Percentiles rank a stretch among this genome's conserved stretches.
Conservation (phyloP, 2,329 filamentous ascomycete genomes). For the Daldinia sp. region DNA sequence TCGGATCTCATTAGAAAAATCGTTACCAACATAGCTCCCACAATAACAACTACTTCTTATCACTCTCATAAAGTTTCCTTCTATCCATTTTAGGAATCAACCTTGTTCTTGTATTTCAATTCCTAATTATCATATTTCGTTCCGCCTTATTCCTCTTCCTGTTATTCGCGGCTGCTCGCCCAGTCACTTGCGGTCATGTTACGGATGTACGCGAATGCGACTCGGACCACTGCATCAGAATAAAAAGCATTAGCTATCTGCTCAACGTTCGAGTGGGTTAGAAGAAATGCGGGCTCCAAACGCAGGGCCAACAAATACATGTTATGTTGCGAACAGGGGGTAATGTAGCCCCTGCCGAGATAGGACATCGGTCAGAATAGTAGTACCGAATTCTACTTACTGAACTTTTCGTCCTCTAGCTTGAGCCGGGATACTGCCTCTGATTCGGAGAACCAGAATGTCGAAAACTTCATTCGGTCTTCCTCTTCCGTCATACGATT, state of each 20-base stretch:
- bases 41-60: background rate
- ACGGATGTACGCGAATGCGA: constrained; percentile 41
- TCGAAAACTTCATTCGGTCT: constrained; percentile 44
- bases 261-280: background rate
- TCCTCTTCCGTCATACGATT: constrained; percentile 40
- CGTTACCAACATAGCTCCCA: background rate
- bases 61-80: background rate
- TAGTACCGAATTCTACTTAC: constrained; percentile 33
- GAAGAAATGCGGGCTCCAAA: background rate
- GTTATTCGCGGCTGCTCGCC: constrained; percentile 35
- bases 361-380: background rate
- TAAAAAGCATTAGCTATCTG: constrained; percentile 15
- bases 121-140: background rate
- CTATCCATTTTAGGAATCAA: background rate
- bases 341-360: background rate
- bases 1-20: background rate
- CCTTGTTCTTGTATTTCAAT: background rate
- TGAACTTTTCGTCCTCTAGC: constrained; percentile 45
- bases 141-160: background rate
- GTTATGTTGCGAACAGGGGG: background rate
- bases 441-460: constrained; percentile 42
- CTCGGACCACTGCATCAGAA: constrained; percentile 39
- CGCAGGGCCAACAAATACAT: background rate
- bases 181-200: constrained; percentile 43
- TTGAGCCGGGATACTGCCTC: constrained; percentile 42